Percentiles rank a stretch among this genome's conserved stretches.
Evolutionary conservation across 2,329 filamentous ascomycete genomes (phyloP).

Genomic region (Botryosphaeria dothidea): DNA sequence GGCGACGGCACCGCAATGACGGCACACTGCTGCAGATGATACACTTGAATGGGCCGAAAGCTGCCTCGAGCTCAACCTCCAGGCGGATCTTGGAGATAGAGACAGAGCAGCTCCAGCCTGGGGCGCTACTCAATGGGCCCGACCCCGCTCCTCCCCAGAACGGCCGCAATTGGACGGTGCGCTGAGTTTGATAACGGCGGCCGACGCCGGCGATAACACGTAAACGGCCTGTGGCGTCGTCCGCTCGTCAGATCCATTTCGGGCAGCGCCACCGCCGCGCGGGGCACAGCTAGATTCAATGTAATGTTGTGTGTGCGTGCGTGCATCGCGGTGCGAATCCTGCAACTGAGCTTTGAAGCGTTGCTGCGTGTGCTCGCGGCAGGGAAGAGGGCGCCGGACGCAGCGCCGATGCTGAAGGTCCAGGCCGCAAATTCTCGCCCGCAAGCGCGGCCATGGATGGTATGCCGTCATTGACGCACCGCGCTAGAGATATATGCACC

Average conservation of each 20-base stretch:
- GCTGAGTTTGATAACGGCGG: neutral
- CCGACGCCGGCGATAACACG: conserved; percentile 4
- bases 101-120: neutral
- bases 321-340: neutral
- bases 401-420: neutral
- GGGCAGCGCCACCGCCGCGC: neutral
- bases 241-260: neutral
- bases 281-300: neutral
- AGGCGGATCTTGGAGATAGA: neutral
- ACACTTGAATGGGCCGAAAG: conserved; percentile 8
- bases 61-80: conserved; percentile 3
- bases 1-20: conserved; percentile 7
- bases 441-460: neutral
- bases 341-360: neutral
- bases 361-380: too few species aligned
- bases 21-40: neutral
- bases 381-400: neutral
- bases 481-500: neutral
- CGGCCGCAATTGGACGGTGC: neutral
- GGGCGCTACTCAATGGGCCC: neutral
- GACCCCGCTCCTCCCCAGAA: neutral
- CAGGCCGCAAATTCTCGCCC: neutral
- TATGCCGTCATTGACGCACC: neutral
- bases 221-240: neutral
- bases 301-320: too few species aligned